Percentiles rank a stretch among this genome's conserved stretches.
These are phyloP conservation scores for Carex littledalei DNA, from an alignment of 176 grass and related monocot species.

Conservation along the genomic window DNA sequence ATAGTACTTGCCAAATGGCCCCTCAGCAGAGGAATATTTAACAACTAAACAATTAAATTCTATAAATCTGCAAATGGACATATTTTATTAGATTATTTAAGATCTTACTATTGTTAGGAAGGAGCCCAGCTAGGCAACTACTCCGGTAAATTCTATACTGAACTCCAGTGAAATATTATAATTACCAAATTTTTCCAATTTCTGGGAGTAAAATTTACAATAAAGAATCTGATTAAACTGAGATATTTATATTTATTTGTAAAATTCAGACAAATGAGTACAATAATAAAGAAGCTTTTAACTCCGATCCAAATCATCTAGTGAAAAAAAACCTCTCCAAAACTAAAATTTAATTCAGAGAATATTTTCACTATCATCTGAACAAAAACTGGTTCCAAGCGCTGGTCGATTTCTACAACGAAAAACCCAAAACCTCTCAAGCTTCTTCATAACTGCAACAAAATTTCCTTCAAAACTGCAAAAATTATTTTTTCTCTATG, in stretches of 20 bases:
- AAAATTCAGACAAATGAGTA: background rate
- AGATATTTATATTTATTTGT: background rate
- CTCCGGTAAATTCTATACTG: background rate
- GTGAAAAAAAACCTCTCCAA: conserved; percentile 17
- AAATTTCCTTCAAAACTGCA: conserved; percentile 10
- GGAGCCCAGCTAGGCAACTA: background rate
- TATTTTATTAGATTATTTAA: background rate
- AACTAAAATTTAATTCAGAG: conserved; percentile 16
- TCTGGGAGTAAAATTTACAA: background rate
- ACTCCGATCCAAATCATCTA: conserved; percentile 9
- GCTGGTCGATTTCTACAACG: background rate
- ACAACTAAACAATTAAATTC: background rate
- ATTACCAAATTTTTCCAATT: too few relatives aligned
- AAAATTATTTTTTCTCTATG: conserved; percentile 8
- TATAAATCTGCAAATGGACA: background rate
- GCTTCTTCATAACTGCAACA: background rate
- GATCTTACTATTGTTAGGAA: background rate
- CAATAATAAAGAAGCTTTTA: background rate
- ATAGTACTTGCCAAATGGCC: background rate
- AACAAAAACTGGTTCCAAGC: background rate
- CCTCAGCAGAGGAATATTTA: background rate
- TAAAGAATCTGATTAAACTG: background rate
- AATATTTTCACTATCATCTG: conserved; percentile 18
- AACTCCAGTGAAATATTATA: too few relatives aligned
- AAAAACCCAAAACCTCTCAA: background rate